These are phyloP conservation scores for Udeniomyces megalosporus DNA, from an alignment of 768 basidiomycete genomes.

Conservation along the genomic window DNA sequence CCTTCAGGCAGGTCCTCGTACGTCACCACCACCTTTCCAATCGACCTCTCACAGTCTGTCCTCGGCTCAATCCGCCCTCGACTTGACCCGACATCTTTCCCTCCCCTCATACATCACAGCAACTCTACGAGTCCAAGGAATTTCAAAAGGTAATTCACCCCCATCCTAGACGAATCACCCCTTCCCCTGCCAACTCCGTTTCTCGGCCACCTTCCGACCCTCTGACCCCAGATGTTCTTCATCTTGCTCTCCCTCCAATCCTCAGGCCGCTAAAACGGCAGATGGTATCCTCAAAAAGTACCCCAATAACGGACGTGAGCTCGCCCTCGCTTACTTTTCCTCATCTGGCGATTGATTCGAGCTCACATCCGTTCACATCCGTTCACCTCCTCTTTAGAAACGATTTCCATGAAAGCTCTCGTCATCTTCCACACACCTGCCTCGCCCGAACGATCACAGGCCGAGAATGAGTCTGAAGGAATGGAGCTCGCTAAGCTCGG, in stretches of 20 bases:
- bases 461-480: slow-evolving; percentile 40
- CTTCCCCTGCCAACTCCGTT: not conserved
- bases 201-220: not conserved
- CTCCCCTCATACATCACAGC: not conserved
- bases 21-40: too few species aligned
- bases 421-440: slow-evolving; percentile 35
- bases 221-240: not conserved
- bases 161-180: not conserved
- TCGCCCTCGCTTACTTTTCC: slow-evolving; percentile 18
- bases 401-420: slow-evolving; percentile 93
- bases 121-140: too few species aligned
- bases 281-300: slow-evolving; percentile 90
- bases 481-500: slow-evolving; percentile 71
- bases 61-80: not conserved
- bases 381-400: slow-evolving; percentile 42
- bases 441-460: slow-evolving; percentile 38
- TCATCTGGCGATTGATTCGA: not conserved
- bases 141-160: too few species aligned
- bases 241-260: not conserved
- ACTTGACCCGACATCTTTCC: not conserved
- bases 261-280: slow-evolving; percentile 58
- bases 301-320: slow-evolving; percentile 80
- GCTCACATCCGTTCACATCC: not conserved
- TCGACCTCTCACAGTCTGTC: too few species aligned
- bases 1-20: slow-evolving; percentile 73